Percentiles rank a stretch among this genome's conserved stretches.
phyloP scores from a whole-genome alignment of 2,329 filamentous ascomycete species.

The Ceratocystis lukuohia region DNA sequence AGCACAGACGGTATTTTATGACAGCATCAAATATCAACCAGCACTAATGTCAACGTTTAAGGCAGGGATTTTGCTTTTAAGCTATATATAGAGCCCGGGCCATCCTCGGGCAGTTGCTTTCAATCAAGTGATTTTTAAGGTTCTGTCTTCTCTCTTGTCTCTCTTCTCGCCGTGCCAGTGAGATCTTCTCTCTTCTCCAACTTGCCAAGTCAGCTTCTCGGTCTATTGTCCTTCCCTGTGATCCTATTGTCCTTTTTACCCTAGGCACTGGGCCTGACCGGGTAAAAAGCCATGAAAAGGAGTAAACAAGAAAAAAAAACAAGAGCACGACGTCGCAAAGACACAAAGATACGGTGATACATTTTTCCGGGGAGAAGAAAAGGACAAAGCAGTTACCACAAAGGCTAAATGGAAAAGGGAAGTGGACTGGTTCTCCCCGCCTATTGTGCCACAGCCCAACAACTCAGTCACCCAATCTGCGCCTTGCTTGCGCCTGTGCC shows the following conservation, averaged over 20 bases:
- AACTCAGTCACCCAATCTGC: not conserved
- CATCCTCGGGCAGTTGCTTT: not conserved
- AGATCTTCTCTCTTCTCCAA: not conserved
- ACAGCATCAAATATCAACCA: constrained; percentile 4
- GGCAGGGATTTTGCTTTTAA: not conserved
- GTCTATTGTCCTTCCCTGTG: not conserved
- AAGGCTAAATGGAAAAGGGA: too few species aligned
- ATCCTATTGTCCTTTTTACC: not conserved
- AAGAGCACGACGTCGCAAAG: too few species aligned
- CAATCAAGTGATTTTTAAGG: not conserved
- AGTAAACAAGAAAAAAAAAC: too few species aligned
- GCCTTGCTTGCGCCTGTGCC: not conserved
- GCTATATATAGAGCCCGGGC: not conserved
- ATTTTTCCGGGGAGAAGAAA: too few species aligned
- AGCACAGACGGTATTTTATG: not conserved
- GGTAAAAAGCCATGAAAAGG: not conserved
- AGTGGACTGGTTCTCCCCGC: too few species aligned
- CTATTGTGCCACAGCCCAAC: too few species aligned
- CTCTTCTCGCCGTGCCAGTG: not conserved
- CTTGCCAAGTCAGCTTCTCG: not conserved
- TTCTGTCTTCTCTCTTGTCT: not conserved
- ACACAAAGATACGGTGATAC: too few species aligned
- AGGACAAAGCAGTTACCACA: too few species aligned
- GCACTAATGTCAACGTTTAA: not conserved
- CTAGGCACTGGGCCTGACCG: not conserved